Base-by-base conservation (phyloP, 139 green algal genomes). In the Ostreobium quekettii region DNA sequence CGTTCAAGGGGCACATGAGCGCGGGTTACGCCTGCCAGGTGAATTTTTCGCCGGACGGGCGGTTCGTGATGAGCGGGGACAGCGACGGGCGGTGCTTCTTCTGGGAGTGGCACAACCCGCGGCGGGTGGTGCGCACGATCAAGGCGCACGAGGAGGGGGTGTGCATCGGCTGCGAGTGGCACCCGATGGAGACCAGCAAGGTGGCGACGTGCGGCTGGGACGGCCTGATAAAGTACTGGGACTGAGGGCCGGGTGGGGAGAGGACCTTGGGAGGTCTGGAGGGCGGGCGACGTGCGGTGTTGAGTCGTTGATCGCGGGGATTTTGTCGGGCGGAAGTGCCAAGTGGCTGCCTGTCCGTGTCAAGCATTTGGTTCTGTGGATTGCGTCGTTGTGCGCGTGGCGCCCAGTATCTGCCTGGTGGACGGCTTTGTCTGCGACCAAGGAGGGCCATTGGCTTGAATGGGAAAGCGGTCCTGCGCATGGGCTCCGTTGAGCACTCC, bases 181-280 rank as follows among this genome's bases (percentile, higher is more conserved):
- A 98, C 79, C 94, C 94, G 0, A 70, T 96, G 59, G 90, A 97
- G 78, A 83, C 75, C 33, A 86, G 66, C 76, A 96, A 95, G 76
- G 83, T 99, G 5, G 91, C 87, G 42, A 98, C 95, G 2, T 96
- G 89, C 69, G 85, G 86, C 57, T 99, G 94, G 94, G 95, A 97
- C 70, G 89, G 91, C 6, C 69, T 87, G 2, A 92, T 97, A 73
- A 97, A 95, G 78, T 84, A 82, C 67, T 96, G 87, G 87, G 86
- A 92, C 48, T 93, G 67, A 84, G 0, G 46, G 46, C 26, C 32
- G 7, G 42, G 63, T n/a, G n/a, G n/a, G n/a, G n/a, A n/a, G n/a
- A n/a, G n/a, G n/a, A n/a, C n/a, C n/a, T n/a, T n/a, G n/a, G n/a
- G n/a, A n/a, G n/a, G n/a, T n/a, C n/a, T n/a, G n/a, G n/a, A n/a